Conservation (phyloP, 495 filamentous ascomycete genomes). For the Aspergillus indologenus region DNA sequence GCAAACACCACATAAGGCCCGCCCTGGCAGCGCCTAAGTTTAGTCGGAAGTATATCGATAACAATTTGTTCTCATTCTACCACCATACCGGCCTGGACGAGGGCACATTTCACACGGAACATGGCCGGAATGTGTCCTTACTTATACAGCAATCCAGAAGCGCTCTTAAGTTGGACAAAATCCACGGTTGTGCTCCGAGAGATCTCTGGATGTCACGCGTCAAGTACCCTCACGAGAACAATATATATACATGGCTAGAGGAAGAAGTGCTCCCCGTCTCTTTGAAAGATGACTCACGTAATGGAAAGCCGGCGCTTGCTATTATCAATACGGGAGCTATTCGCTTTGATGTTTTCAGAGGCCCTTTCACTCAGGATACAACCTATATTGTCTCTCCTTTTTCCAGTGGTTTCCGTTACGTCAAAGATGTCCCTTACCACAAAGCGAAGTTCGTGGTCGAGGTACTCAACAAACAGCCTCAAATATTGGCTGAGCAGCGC, state of each 20-base stretch:
- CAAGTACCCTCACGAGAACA: slow-evolving; percentile 64
- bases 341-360: slow-evolving; percentile 93
- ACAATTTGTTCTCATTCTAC: slow-evolving; percentile 82
- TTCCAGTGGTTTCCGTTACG: slow-evolving; percentile 70
- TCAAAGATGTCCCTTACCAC: slow-evolving; percentile 74
- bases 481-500: slow-evolving; percentile 42
- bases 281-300: slow-evolving; percentile 48
- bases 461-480: slow-evolving; percentile 69
- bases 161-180: slow-evolving; percentile 66
- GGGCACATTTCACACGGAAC: slow-evolving; percentile 71
- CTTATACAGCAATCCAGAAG: slow-evolving; percentile 68
- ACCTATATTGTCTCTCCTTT: slow-evolving; percentile 88
- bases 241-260: slow-evolving; percentile 79
- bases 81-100: slow-evolving; percentile 73
- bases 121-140: slow-evolving; percentile 69
- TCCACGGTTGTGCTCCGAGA: slow-evolving; percentile 78
- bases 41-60: slow-evolving; percentile 85
- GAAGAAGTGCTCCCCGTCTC: slow-evolving; percentile 65
- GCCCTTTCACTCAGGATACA: slow-evolving; percentile 80
- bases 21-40: slow-evolving; percentile 52
- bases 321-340: slow-evolving; percentile 87
- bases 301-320: slow-evolving; percentile 58
- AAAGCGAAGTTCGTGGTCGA: slow-evolving; percentile 66
- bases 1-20: slow-evolving; percentile 31
- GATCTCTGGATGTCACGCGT: slow-evolving; percentile 77